Base-by-base conservation (phyloP, 371 early-diverging fungal genomes). In the Mortierella sp. region DNA sequence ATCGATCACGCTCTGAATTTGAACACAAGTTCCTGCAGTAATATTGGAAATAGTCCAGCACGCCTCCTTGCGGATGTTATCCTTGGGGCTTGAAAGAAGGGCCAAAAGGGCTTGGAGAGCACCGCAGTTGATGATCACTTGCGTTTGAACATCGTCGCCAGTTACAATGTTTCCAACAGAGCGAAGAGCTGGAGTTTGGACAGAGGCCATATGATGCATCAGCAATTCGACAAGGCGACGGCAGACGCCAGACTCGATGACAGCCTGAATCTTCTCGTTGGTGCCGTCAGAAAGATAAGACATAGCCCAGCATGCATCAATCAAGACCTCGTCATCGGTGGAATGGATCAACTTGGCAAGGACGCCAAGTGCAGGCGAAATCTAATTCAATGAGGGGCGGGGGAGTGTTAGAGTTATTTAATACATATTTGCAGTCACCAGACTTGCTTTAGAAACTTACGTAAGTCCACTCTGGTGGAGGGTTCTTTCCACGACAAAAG, bases 21-120 rank as follows among this genome's bases (percentile, higher is more conserved):
- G 99, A 11, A 86, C 85, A 18, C 93, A 88, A 68, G 94, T 97
- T 55, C 99, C 99, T 20, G 99, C 99, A 24, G 99, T 98, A 83
- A 99, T 97, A 89, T 99, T 99, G 30, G 99, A 99, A 62, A 99
- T 94, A 14, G 99, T 98, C 99, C 99, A 99, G 90, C 99, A 99
- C 24, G 99, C 98, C 87, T 99, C 99, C 88, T 99, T 99, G 78
- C 97, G 94, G 71, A 99, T 96, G 45, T 94, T 94, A 68, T 98
- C 97, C 86, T 96, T 96, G 65, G 96, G 92, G 77, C 93, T 94
- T 74, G 87, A 89, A 32, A 98, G 92, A 61, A 98, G 90, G 32
- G 89, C 84, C 30, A 91, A 87, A 20, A 99, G 89, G n/a, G 97
- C 94, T 37, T 90, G 88, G 37, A 99, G 88, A 8, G 94, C 94